Base-by-base conservation (phyloP, 495 filamentous ascomycete genomes). In the Lophiotrema nucula region DNA sequence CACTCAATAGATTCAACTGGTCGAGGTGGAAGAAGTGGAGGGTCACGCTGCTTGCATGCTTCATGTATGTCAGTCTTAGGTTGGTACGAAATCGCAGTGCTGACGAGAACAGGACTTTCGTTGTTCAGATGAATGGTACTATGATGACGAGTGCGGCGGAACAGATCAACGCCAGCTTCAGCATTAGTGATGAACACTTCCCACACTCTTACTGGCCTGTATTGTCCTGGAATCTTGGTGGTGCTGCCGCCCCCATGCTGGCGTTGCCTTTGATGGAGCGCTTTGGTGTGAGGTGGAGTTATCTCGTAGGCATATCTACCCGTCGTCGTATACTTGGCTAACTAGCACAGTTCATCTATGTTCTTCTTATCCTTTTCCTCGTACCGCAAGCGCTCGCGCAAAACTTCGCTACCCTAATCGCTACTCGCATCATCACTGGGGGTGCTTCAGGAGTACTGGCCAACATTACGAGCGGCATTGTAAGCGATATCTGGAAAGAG, bases 131-230 rank as follows among this genome's bases (percentile, higher is more conserved):
- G 64, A 77, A 76, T 44, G 74, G 72, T 25, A 79, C 76, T 1
- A 72, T 72, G 41, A 73, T 79, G 64, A 73, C 76, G 1, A 69
- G 72, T 31, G 75, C 76, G 3, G 72, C 72, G 18, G 60, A 53
- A 4, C 54, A 70, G 0, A 75, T 77, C 58, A 73, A 75, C 42
- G 55, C 70, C 10, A 53, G 66, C 28, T 79, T 80, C 54, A 43
- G 64, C 41, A 69, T 81, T 46, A 72, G 67, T 27, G 78, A 83
- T 47, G 69, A 72, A 5, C 53, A 52, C 2, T 81, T 81, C 49
- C 76, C 79, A 8, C 67, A 81, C 53, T 77, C 75, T 0, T 81
- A 76, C 68, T 83, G 79, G 79, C 68, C 74, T 1, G 71, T 80
- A 3, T 69, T 76, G 1, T 71, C 73, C 11, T 83, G 81, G 81